A percentile compares a stretch with the other conserved stretches of the same genome.
Evolutionary conservation across 352 stramenopile genomes (phyloP).

Genomic region (Phytophthora crassamura): DNA sequence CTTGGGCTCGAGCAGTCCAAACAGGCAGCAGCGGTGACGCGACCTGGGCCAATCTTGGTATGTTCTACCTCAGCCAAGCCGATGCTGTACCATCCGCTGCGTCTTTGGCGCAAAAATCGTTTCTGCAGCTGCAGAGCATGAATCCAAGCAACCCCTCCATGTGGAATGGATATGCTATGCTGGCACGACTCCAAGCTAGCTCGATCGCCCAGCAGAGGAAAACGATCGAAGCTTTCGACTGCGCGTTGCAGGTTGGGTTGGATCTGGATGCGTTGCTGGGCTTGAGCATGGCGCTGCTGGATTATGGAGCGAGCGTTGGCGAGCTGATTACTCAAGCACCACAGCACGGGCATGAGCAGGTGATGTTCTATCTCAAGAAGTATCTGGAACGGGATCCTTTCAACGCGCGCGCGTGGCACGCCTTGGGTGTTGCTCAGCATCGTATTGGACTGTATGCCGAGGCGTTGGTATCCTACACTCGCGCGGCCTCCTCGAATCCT

Average conservation of each 20-base stretch:
- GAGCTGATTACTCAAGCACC: slow-evolving; percentile 22
- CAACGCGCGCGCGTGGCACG: slow-evolving; percentile 64
- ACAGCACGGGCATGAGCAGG: slow-evolving; percentile 40
- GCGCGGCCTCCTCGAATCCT: slow-evolving; percentile 24
- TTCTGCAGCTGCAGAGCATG: slow-evolving; percentile 84
- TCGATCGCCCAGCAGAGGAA: slow-evolving; percentile 51
- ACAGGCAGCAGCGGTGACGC: slow-evolving; percentile 58
- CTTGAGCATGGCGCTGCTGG: slow-evolving; percentile 49
- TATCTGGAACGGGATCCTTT: slow-evolving; percentile 80
- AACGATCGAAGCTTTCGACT: slow-evolving; percentile 77
- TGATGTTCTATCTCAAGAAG: slow-evolving; percentile 82
- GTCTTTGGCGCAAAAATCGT: slow-evolving; percentile 71
- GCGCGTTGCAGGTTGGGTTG: slow-evolving; percentile 72
- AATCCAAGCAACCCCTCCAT: slow-evolving; percentile 85
- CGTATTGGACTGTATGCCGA: slow-evolving; percentile 54
- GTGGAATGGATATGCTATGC: slow-evolving; percentile 89
- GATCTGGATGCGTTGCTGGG: slow-evolving; percentile 81
- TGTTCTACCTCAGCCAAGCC: slow-evolving; percentile 74
- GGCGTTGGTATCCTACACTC: slow-evolving; percentile 48
- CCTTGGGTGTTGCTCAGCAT: slow-evolving; percentile 69
- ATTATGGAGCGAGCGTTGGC: slow-evolving; percentile 28
- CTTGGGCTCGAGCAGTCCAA: slow-evolving; percentile 76
- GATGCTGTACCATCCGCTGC: slow-evolving; percentile 34
- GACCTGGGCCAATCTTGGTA: slow-evolving; percentile 86
- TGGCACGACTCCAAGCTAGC: slow-evolving; percentile 56